Conservation (phyloP, 2,329 filamentous ascomycete genomes). For the Trichoderma sp. region DNA sequence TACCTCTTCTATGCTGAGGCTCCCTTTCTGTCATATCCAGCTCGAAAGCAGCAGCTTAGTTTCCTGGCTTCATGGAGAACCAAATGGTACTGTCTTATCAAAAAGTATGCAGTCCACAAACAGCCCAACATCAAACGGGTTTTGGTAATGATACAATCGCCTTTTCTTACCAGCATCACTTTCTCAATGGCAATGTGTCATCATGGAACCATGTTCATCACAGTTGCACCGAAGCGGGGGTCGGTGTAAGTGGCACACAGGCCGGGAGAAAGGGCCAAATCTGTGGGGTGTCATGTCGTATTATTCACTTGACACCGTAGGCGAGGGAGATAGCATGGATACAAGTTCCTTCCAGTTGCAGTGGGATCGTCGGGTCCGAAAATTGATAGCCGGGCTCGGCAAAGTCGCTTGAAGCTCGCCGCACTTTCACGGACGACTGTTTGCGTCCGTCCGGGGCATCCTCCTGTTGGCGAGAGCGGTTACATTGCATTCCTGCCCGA, state of each 20-base stretch:
- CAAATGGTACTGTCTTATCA: no score
- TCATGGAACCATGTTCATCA: neutral
- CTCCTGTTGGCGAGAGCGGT: no score
- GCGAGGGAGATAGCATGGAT: no score
- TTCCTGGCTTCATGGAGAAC: no score
- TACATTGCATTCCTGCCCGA: neutral
- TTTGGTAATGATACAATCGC: no score
- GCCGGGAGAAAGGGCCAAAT: neutral
- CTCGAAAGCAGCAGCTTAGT: no score
- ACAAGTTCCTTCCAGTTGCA: neutral
- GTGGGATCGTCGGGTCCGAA: constrained; percentile 1
- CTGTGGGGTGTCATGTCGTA: neutral
- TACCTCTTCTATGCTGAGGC: no score
- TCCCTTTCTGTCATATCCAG: no score
- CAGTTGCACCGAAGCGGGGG: neutral
- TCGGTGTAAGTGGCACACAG: neutral
- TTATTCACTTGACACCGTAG: no score
- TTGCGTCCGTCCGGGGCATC: neutral
- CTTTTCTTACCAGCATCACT: no score
- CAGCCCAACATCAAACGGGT: no score
- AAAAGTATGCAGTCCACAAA: no score
- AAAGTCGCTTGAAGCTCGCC: neutral
- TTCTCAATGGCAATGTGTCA: neutral
- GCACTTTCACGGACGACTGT: neutral
- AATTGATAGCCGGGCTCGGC: neutral